These are phyloP conservation scores for Silene coronaria DNA, from an alignment of 179 eudicot species.

Conservation along the genomic window DNA sequence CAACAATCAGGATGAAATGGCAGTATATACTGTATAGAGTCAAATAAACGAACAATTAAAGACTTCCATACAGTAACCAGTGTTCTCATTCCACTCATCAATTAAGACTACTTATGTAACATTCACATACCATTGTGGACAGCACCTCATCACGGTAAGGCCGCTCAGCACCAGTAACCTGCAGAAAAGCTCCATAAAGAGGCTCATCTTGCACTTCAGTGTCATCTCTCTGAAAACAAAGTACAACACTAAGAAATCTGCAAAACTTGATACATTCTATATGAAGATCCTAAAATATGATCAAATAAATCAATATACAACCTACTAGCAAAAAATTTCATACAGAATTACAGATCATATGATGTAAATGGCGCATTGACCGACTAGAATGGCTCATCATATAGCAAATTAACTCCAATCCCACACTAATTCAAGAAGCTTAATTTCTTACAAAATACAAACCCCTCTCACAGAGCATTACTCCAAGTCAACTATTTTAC, in stretches of 20 bases:
- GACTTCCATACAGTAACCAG: neutral
- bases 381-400: neutral
- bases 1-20: neutral
- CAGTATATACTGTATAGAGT: neutral
- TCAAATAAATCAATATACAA: neutral
- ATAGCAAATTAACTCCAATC: neutral
- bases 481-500: neutral
- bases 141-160: constrained; percentile 68
- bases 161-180: constrained; percentile 60
- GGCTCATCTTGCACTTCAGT: constrained; percentile 95
- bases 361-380: neutral
- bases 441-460: neutral
- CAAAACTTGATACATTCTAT: neutral
- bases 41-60: neutral
- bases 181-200: constrained; percentile 65
- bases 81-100: neutral
- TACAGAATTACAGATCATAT: neutral
- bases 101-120: neutral
- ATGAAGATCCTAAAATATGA: neutral
- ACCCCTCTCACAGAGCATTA: neutral
- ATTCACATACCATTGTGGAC: constrained; percentile 53
- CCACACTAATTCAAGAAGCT: neutral
- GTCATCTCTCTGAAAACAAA: constrained; percentile 66
- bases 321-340: neutral
- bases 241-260: neutral